phyloP scores from a whole-genome alignment of 2,329 filamentous ascomycete genomes.

The Ophiosphaerella narmari region DNA sequence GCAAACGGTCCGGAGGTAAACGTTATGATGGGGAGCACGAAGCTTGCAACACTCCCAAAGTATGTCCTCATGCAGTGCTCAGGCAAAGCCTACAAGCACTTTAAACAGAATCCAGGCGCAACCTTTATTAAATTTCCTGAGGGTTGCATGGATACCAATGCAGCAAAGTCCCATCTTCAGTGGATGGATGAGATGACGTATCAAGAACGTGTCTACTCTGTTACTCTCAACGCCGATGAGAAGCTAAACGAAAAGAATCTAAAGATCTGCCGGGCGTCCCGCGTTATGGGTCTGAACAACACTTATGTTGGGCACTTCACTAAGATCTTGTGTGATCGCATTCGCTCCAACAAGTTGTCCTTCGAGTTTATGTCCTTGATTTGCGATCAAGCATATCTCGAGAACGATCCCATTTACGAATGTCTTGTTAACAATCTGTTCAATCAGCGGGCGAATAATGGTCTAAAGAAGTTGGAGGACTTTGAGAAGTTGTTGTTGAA shows the following conservation, averaged over 20 bases:
- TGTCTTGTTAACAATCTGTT: slow-evolving; percentile 35
- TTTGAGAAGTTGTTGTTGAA: slow-evolving; percentile 10
- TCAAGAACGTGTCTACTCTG: slow-evolving; percentile 26
- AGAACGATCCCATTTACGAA: slow-evolving; percentile 34
- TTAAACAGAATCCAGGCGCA: slow-evolving; percentile 17
- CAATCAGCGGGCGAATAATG: slow-evolving; percentile 6
- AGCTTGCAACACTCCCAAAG: slow-evolving; percentile 23
- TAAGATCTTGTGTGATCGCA: slow-evolving; percentile 30
- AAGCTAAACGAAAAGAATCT: slow-evolving; percentile 27
- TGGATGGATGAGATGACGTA: slow-evolving; percentile 35
- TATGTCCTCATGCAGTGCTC: slow-evolving; percentile 37
- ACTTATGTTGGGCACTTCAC: slow-evolving; percentile 41
- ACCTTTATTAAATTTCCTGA: slow-evolving; percentile 17
- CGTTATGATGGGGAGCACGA: slow-evolving; percentile 21
- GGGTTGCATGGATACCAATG: slow-evolving; percentile 19
- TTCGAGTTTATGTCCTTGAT: slow-evolving; percentile 24
- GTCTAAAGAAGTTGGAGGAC: background rate
- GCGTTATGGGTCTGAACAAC: slow-evolving; percentile 31
- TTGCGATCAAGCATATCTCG: slow-evolving; percentile 15
- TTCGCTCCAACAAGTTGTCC: slow-evolving; percentile 21
- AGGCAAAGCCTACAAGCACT: slow-evolving; percentile 23
- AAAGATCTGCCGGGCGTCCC: slow-evolving; percentile 27
- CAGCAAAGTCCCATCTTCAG: slow-evolving; percentile 18
- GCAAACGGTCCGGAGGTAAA: slow-evolving; percentile 24
- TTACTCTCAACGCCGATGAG: slow-evolving; percentile 20